Percentiles rank a stretch among this genome's conserved stretches.
phyloP scores from a whole-genome alignment of 768 basidiomycete species.

The Heimioporus sp. region DNA sequence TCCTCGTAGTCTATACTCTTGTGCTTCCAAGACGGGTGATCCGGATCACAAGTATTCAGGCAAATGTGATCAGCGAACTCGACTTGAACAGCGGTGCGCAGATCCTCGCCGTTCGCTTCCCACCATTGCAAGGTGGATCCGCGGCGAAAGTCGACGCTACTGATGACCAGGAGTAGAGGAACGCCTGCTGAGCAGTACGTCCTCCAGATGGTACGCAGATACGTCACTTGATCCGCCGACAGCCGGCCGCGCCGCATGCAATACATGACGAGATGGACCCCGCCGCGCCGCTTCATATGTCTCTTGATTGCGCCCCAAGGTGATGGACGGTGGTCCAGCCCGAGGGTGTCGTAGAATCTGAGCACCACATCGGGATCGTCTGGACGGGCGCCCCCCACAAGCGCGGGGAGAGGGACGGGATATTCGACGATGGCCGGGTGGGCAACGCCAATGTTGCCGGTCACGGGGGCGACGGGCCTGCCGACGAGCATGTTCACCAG shows the following conservation, averaged over 20 bases:
- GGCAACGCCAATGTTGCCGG: constrained; percentile 16
- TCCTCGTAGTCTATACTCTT: constrained; percentile 18
- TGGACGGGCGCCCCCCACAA: neutral
- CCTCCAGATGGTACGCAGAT: constrained; percentile 31
- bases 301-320: constrained; percentile 13
- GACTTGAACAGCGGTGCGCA: constrained; percentile 1
- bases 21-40: constrained; percentile 20
- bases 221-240: constrained; percentile 26
- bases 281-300: constrained; percentile 12
- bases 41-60: constrained; percentile 10
- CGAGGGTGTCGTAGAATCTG: constrained; percentile 18
- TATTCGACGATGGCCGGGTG: constrained; percentile 16
- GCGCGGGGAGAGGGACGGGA: neutral
- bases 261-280: constrained; percentile 31
- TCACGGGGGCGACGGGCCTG: constrained; percentile 22
- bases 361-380: neutral
- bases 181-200: constrained; percentile 9
- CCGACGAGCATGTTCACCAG: constrained; percentile 39
- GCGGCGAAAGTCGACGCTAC: constrained; percentile 11
- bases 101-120: constrained; percentile 11
- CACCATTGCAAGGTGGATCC: constrained; percentile 21
- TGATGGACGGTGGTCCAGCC: constrained; percentile 16
- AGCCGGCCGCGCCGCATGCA: constrained; percentile 37
- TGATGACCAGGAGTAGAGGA: constrained; percentile 19
- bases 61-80: constrained; percentile 19